These are phyloP conservation scores for Sarocladium kiliense DNA, from an alignment of 2,329 filamentous ascomycete species.

Conservation along the genomic window DNA sequence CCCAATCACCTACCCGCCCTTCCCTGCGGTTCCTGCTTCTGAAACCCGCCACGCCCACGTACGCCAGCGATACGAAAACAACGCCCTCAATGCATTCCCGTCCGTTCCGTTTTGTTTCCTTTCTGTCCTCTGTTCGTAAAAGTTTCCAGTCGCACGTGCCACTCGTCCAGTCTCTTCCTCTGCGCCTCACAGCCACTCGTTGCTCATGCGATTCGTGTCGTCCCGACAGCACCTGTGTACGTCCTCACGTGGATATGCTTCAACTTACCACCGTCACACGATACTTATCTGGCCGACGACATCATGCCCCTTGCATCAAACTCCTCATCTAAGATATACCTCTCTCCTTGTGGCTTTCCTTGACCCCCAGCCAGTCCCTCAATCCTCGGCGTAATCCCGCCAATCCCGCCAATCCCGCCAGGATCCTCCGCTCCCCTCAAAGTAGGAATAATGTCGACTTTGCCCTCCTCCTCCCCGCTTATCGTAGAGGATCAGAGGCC, in stretches of 20 bases:
- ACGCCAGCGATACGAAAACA: slow-evolving; percentile 3
- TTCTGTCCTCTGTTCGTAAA: neutral
- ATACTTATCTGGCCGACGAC: too few species aligned
- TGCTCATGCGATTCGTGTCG: neutral
- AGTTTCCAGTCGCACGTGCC: slow-evolving; percentile 7
- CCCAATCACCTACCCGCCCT: neutral
- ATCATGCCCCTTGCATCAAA: neutral
- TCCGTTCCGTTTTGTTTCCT: neutral
- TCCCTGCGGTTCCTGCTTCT: neutral
- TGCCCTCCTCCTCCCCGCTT: neutral
- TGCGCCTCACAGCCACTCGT: neutral
- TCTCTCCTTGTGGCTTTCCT: neutral
- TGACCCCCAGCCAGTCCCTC: neutral
- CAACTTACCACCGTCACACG: neutral
- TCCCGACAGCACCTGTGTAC: neutral
- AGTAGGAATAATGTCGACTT: neutral
- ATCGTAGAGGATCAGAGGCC: neutral
- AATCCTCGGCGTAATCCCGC: neutral
- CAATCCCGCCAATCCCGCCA: neutral
- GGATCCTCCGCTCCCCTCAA: neutral
- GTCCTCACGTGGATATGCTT: neutral
- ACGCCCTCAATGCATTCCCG: slow-evolving; percentile 4
- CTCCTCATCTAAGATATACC: neutral
- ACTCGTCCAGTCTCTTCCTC: neutral
- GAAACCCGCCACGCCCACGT: slow-evolving; percentile 7